Percentiles rank a stretch among this genome's conserved stretches.
Conservation (phyloP, 768 basidiomycete species). For the Lactarius indigo region DNA sequence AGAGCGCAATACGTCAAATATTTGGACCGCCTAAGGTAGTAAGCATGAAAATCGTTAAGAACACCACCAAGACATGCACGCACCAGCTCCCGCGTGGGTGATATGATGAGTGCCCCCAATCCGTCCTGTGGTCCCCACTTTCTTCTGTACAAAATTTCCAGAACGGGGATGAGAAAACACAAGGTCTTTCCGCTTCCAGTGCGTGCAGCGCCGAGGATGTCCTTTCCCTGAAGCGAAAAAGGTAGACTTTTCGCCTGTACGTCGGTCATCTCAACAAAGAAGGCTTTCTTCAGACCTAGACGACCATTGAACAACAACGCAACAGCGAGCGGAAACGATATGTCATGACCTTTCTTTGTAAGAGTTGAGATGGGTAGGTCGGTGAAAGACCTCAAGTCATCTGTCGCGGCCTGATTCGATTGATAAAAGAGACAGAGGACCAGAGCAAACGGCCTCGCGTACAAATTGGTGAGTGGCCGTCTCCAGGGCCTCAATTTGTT, state of each 20-base stretch:
- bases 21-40: conserved; percentile 80
- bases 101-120: conserved; percentile 86
- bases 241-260: conserved; percentile 63
- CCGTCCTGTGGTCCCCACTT: conserved; percentile 75
- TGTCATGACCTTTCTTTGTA: conserved; percentile 25
- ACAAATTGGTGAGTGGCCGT: conserved; percentile 21
- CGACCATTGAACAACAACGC: background rate
- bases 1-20: conserved; percentile 92
- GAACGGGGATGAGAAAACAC: conserved; percentile 64
- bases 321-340: background rate
- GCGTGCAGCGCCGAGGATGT: conserved; percentile 64
- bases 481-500: conserved; percentile 22
- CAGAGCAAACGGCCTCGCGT: conserved; percentile 2
- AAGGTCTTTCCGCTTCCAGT: conserved; percentile 76
- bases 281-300: conserved; percentile 80
- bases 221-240: conserved; percentile 55
- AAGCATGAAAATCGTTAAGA: conserved; percentile 2
- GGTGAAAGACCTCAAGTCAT: conserved; percentile 20
- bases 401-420: conserved; percentile 17
- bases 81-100: conserved; percentile 90
- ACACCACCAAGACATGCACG: conserved; percentile 30
- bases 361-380: conserved; percentile 23
- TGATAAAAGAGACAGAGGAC: background rate
- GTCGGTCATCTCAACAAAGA: conserved; percentile 84
- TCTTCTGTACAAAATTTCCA: conserved; percentile 60